Evolutionary conservation across 768 basidiomycete genomes (phyloP), one percentile per base, ranked within the genome.

Genomic region (Lentinula sp.): DNA sequence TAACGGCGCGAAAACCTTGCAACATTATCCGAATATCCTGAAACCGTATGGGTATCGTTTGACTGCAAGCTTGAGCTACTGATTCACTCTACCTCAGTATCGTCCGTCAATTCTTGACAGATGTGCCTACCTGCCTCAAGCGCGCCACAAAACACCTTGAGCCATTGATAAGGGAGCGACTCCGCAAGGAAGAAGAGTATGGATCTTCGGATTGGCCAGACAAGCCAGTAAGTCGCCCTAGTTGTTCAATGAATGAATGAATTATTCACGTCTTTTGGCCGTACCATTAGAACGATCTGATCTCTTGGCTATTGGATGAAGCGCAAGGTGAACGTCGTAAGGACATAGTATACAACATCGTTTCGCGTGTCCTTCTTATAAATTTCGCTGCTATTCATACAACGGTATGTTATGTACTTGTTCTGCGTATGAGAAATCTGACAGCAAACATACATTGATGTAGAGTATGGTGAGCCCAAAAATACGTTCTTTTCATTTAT

Each of bases 331-430:
- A 70, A 28, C 66, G 74, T 21, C 63, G 63, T 4, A 56, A 56
- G n/a, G 16, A 56, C 42, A 70, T 68, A 1, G 50, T 66, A 1
- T 49, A 63, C 6, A 62, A 66, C 1, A 60, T 77, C 0, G 63
- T 66, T 1, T 59, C 68, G 11, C 67, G 72, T 10, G 64, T 80
- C 16, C 66, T 80, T n/a, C 43, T 70, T 1, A 58, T 78, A 48
- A 80, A 79, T 65, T 74, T 79, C 46, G 76, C 73, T 0, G 70
- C 76, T 3, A 75, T 71, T 31, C 80, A 82, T 60, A 80, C 79
- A 0, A 60, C 59, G 35, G 59, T 60, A 16, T 21, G 59, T 28
- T 37, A n/a, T 1, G 21, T 59, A 15, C 16, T 42, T 23, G 15
- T 28, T 28, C 28, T 3, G 28, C 28, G 28, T 4, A 3, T 28